phyloP scores from a whole-genome alignment of 176 grass and related monocot species.

The Poa annua region DNA sequence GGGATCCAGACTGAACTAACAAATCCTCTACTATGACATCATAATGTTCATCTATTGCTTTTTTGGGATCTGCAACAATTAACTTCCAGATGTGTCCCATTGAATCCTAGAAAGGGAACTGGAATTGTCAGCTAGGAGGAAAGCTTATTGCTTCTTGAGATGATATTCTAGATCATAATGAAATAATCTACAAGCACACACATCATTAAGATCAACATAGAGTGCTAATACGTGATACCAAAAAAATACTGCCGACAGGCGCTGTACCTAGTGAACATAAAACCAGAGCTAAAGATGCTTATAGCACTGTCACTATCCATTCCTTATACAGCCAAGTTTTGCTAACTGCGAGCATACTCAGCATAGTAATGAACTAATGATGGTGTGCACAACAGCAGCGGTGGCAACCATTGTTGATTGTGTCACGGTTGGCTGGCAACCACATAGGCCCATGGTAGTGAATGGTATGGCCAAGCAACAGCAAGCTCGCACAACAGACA shows the following conservation, averaged over 20 bases:
- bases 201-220: slow-evolving; percentile 17
- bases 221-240: background rate
- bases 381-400: background rate
- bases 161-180: slow-evolving; percentile 20
- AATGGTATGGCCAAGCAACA: slow-evolving; percentile 25
- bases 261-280: background rate
- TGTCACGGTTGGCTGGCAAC: background rate
- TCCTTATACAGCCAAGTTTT: slow-evolving; percentile 20
- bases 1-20: slow-evolving; percentile 92
- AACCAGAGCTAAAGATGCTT: background rate
- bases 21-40: slow-evolving; percentile 91
- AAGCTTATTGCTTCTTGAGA: slow-evolving; percentile 21
- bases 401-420: slow-evolving; percentile 12
- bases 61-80: slow-evolving; percentile 89
- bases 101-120: slow-evolving; percentile 73
- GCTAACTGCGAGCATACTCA: slow-evolving; percentile 25
- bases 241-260: background rate
- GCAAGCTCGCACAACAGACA: background rate
- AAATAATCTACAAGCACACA: background rate
- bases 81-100: slow-evolving; percentile 99
- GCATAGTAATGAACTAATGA: background rate
- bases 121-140: slow-evolving; percentile 39
- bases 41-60: slow-evolving; percentile 92
- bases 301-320: slow-evolving; percentile 16
- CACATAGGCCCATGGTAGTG: background rate